A percentile compares a stretch with the other conserved stretches of the same genome.
Conservation (phyloP, 2,329 filamentous ascomycete genomes). For the Scorias spongiosa region DNA sequence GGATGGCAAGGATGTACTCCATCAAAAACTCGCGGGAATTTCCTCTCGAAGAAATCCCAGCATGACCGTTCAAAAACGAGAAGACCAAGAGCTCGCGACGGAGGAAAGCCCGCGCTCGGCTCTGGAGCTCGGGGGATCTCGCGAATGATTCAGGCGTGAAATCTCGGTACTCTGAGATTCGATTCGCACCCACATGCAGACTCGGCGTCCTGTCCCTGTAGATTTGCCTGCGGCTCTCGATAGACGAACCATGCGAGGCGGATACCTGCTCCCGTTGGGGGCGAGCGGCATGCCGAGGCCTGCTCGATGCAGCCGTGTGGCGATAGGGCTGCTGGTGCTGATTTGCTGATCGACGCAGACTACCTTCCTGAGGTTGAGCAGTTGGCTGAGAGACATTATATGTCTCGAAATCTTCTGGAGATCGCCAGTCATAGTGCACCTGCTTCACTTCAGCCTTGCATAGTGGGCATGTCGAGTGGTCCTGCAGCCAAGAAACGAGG, state of each 20-base stretch:
- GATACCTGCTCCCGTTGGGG: neutral
- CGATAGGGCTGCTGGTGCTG: neutral
- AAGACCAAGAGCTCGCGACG: constrained; percentile 76
- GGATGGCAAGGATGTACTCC: constrained; percentile 69
- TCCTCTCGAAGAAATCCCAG: constrained; percentile 10
- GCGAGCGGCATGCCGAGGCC: neutral
- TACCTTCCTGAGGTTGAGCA: too few relatives aligned
- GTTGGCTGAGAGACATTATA: constrained; percentile 33
- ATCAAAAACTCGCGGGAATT: constrained; percentile 53
- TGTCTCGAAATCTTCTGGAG: constrained; percentile 39
- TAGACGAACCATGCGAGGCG: constrained; percentile 2
- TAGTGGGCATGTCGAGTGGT: constrained; percentile 59
- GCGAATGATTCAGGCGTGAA: constrained; percentile 54
- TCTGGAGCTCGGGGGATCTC: constrained; percentile 50
- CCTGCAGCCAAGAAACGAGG: constrained; percentile 65
- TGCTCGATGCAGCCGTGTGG: neutral
- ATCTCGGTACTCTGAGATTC: constrained; percentile 59
- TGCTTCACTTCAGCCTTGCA: constrained; percentile 44
- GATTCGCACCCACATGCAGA: constrained; percentile 68
- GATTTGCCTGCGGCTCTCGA: constrained; percentile 52
- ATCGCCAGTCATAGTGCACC: constrained; percentile 50
- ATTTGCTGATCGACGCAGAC: neutral
- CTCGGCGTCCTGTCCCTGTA: constrained; percentile 62
- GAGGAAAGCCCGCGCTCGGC: constrained; percentile 66
- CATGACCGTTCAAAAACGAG: constrained; percentile 42